Base-by-base conservation (phyloP, 2,329 filamentous ascomycete genomes). In the Penicillium hesseltinei region DNA sequence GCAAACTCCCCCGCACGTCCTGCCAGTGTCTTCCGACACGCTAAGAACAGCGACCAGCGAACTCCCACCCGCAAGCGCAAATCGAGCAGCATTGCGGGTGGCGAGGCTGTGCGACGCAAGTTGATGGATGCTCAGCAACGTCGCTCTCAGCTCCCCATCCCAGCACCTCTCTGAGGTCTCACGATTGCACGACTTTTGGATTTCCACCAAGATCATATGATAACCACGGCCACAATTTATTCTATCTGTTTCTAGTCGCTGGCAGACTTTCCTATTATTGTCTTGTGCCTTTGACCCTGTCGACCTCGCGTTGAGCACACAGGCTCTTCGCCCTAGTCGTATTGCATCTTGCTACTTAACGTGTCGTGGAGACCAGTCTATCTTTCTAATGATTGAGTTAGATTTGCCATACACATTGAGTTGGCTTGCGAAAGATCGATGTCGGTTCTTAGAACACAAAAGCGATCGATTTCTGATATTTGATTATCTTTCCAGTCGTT, bases 31-130 rank as follows among this genome's bases (percentile, higher is more conserved):
- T 78, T 78, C 62, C 67, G 75, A 57, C 75, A 77, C 56, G 70
- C 74, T 31, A 71, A 71, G 46, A 68, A 75, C 63, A 57, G 69
- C 33, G 75, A 77, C 59, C 70, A 73, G 49, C 72, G 73, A 36
- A 75, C 75, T 5, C 74, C 75, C 9, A 73, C 74, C 29, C 69
- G 75, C 47, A 77, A 75, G 56, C 74, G 75, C 60, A 74, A 74
- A 61, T 66, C 69, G 7, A 73, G 63, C 59, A 71, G 65, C 33
- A 74, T 73, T 56, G 62, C 71, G 25, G 71, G 73, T 31, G 75
- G 75, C 15, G 75, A 77, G 56, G 73, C 75, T 31, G 75, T 78
- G 45, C 73, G 75, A 50, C 74, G 75, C 44, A 78, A 77, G 68
- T 67, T 78, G 21, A 72, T 77, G 66, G 74, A 77, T 57, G 73